Evolutionary conservation across 1,284 basidiomycete genomes (phyloP).

Genomic region (Fomitopsis pinicola): DNA sequence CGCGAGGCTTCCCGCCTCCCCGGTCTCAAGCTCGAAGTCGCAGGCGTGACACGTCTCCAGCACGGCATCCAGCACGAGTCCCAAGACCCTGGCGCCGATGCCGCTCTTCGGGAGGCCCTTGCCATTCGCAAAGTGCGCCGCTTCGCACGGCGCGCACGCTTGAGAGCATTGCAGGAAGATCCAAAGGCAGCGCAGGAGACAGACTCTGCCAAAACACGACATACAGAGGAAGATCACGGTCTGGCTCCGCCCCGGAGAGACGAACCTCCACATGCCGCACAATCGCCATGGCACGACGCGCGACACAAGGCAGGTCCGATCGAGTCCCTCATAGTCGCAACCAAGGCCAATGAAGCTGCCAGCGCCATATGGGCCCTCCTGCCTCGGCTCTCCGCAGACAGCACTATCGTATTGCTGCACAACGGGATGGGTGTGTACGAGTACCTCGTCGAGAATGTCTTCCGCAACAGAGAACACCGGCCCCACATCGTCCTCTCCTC

Average conservation of each 20-base stretch:
- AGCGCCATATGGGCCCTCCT: conserved; percentile 56
- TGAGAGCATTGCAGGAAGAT: too few species aligned
- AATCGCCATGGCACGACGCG: background rate
- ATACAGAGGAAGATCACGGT: background rate
- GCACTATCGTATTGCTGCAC: conserved; percentile 87
- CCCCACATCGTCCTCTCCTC: conserved; percentile 87
- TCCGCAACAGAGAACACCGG: conserved; percentile 66
- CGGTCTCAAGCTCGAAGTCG: conserved; percentile 37
- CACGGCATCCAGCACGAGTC: conserved; percentile 33
- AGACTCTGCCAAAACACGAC: background rate
- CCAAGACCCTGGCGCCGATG: conserved; percentile 1
- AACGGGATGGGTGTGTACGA: conserved; percentile 94
- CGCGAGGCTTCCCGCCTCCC: conserved; percentile 21
- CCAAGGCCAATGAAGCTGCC: conserved; percentile 72
- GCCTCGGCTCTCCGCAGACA: conserved; percentile 60
- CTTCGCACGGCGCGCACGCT: too few species aligned
- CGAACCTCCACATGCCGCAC: too few species aligned
- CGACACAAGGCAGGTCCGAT: conserved; percentile 30
- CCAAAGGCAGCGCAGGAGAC: too few species aligned
- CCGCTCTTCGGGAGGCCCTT: background rate
- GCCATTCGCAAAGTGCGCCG: too few species aligned
- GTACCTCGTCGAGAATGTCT: conserved; percentile 63
- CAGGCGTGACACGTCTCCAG: conserved; percentile 38
- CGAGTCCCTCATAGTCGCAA: conserved; percentile 77
- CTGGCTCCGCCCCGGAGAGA: background rate